These are phyloP conservation scores for Candida nanaspora DNA, from an alignment of 805 yeast species.

Conservation along the genomic window DNA sequence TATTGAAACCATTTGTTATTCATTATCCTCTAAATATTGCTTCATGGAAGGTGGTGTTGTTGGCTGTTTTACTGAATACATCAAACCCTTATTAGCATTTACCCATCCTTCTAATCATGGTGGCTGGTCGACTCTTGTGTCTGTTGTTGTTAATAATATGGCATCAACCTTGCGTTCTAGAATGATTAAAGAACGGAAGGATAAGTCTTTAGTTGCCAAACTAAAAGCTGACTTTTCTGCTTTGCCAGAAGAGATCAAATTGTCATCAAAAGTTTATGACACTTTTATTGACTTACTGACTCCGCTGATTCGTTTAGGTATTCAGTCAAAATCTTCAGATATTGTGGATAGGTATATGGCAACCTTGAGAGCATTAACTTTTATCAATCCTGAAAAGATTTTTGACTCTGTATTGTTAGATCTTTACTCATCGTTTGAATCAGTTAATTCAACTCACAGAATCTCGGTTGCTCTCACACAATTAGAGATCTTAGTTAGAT, in stretches of 20 bases:
- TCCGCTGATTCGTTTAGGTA: conserved; percentile 56
- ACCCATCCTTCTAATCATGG: conserved; percentile 93
- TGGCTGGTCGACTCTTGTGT: conserved; percentile 69
- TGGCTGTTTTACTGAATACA: conserved; percentile 42
- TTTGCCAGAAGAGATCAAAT: conserved; percentile 16
- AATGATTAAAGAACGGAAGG: conserved; percentile 40
- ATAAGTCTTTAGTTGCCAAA: conserved; percentile 14
- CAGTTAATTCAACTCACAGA: conserved; percentile 72
- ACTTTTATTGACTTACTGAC: conserved; percentile 33
- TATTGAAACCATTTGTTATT: conserved; percentile 44
- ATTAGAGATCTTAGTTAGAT: conserved; percentile 57
- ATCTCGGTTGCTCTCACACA: conserved; percentile 65
- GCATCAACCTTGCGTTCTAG: conserved; percentile 57
- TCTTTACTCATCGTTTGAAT: conserved; percentile 65
- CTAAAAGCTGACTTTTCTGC: conserved; percentile 16
- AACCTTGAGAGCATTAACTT: conserved; percentile 56
- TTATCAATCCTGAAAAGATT: conserved; percentile 47
- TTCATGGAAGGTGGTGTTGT: conserved; percentile 38
- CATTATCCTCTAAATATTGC: conserved; percentile 46
- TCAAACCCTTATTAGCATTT: conserved; percentile 72
- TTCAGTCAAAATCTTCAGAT: conserved; percentile 64
- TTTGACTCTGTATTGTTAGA: conserved; percentile 55
- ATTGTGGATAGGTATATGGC: conserved; percentile 52
- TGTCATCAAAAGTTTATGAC: conserved; percentile 14
- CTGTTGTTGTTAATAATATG: conserved; percentile 57